Evolutionary conservation across 1,284 basidiomycete species (phyloP), one percentile per base, ranked within the genome.

Genomic region (Inonotus hispidus): DNA sequence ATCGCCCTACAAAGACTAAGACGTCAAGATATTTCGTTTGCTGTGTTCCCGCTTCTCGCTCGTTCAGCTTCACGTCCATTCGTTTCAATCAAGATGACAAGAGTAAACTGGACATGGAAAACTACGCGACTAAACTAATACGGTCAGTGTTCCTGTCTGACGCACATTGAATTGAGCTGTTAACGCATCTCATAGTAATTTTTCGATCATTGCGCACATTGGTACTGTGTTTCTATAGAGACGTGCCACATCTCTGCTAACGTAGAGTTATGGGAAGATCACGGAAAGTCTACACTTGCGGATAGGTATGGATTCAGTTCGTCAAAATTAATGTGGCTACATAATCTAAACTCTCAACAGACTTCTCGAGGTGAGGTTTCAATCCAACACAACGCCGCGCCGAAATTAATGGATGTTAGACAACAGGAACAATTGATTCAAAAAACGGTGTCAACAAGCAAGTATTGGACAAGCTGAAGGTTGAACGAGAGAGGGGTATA

Each of bases 391-490:
- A 45, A 25, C 19, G 29, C 23, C 5, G 56, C 37, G 52, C 21
- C 50, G 60, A 45, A 25, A 35, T 59, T 68, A 63, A 19, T 38
- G 2, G 61, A 71, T 56, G 66, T 53, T 69, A 96, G 88, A 79
- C 95, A 70, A 98, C 95, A 46, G 88, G 89, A 13, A 97, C 95
- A 1, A 93, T 95, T 39, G 78, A 83, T 64, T 83, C 80, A 67
- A 82, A 83, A 65, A 74, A 78, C 64, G 85, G 87, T 39, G 78
- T 79, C 64, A 94, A 93, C 68, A 85, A 91, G 65, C 94, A 97
- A 71, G 91, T 96, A n/a, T 73, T 97, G 43, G 94, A 97, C 73
- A 97, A 95, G 70, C 82, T 99, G 59, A 98, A 98, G 72, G 95
- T 99, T 1, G 95, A 99, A 72, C 80, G 93, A 56, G 96, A 99